These are phyloP conservation scores for Aureobasidium musti DNA, from an alignment of 2,329 filamentous ascomycete genomes.

Conservation along the genomic window DNA sequence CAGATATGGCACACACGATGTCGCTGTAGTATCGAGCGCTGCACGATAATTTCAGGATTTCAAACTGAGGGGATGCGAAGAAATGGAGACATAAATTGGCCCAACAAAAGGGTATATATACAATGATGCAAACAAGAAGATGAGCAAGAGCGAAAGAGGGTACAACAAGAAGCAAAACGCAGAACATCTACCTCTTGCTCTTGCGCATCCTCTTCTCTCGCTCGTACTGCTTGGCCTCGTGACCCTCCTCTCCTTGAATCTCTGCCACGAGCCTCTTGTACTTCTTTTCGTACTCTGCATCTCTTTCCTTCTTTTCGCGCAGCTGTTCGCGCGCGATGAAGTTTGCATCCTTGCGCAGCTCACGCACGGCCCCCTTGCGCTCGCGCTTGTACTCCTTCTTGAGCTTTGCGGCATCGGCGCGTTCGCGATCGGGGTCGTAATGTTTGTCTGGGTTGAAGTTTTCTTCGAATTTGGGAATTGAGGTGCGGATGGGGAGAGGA, in stretches of 20 bases:
- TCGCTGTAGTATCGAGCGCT: neutral
- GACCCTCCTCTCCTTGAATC: conserved; percentile 92
- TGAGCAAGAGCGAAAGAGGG: neutral
- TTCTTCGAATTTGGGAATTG: conserved; percentile 94
- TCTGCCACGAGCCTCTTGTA: conserved; percentile 88
- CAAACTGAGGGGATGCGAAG: neutral
- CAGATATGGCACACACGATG: neutral
- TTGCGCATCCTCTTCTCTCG: conserved; percentile 77
- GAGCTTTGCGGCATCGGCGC: conserved; percentile 80
- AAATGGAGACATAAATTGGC: neutral
- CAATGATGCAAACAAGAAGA: neutral
- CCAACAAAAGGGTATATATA: conserved; percentile 14
- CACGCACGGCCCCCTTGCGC: conserved; percentile 89
- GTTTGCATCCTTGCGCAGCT: conserved; percentile 90
- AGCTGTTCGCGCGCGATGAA: conserved; percentile 92
- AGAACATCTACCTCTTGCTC: conserved; percentile 51
- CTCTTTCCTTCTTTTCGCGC: conserved; percentile 87
- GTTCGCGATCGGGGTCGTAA: conserved; percentile 93
- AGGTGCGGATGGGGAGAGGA: conserved; percentile 82
- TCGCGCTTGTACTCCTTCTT: conserved; percentile 92
- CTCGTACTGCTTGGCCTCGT: conserved; percentile 85
- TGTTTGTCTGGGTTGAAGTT: conserved; percentile 92
- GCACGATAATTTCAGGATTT: neutral
- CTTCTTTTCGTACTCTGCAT: conserved; percentile 94
- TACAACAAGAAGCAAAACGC: neutral